These are phyloP conservation scores for Vachellia collinsii DNA, from an alignment of 306 rosid species.

Conservation along the genomic window DNA sequence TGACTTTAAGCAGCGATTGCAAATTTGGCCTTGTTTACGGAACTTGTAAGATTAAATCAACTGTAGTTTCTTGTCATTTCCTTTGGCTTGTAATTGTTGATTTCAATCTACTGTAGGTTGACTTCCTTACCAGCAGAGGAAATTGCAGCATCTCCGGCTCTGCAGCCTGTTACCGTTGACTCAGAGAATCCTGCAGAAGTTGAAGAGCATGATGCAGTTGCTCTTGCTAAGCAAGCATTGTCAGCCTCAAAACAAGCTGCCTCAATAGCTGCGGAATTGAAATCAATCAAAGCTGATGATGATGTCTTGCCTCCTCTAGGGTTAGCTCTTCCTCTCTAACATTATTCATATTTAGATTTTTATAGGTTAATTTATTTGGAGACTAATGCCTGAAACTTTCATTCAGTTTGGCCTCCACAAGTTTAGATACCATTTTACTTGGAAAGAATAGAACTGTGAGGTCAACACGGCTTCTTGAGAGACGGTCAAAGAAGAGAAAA, in stretches of 20 bases:
- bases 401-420: constrained; percentile 46
- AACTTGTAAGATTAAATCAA: constrained; percentile 62
- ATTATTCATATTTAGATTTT: constrained; percentile 33
- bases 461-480: constrained; percentile 70
- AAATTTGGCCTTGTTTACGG: constrained; percentile 60
- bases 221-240: constrained; percentile 79
- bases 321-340: constrained; percentile 51
- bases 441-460: constrained; percentile 57
- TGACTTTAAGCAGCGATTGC: constrained; percentile 61
- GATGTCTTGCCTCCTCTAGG: constrained; percentile 50
- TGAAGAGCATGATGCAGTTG: constrained; percentile 46
- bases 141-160: constrained; percentile 37
- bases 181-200: constrained; percentile 40
- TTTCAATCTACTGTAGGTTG: constrained; percentile 55
- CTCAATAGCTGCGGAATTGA: constrained; percentile 51
- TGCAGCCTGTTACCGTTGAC: constrained; percentile 35
- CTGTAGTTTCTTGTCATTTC: constrained; percentile 22
- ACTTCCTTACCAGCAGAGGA: constrained; percentile 47
- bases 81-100: constrained; percentile 20
- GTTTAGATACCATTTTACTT: constrained; percentile 43
- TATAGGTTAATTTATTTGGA: constrained; percentile 28
- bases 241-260: constrained; percentile 76
- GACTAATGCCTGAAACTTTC: constrained; percentile 37
- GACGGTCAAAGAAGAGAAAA: constrained; percentile 70
- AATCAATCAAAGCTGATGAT: constrained; percentile 40